Evolutionary conservation across 176 grass and related monocot genomes (phyloP).

Genomic region (Poa pratensis): DNA sequence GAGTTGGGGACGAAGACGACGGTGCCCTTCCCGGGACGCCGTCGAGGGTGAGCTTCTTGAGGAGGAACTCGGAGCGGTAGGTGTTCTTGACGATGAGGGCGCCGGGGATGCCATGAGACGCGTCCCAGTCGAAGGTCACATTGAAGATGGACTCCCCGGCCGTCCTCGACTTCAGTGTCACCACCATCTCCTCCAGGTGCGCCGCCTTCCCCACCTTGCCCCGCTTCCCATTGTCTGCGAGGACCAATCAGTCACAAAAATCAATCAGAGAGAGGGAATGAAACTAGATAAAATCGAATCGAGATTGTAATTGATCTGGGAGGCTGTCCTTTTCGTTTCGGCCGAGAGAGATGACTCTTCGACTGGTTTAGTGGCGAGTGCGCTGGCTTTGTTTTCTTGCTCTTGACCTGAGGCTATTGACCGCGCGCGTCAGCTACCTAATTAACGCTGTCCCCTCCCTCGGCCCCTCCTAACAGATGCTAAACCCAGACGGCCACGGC

Average conservation of each 20-base stretch:
- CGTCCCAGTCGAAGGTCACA: conserved; percentile 77
- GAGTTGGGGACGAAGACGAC: conserved; percentile 93
- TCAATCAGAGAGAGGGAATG: not conserved
- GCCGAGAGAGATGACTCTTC: not conserved
- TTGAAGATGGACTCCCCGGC: conserved; percentile 59
- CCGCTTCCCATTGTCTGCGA: conserved; percentile 44
- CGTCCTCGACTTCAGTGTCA: conserved; percentile 38
- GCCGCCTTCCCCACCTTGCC: conserved; percentile 65
- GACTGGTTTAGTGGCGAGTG: not conserved
- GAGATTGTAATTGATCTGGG: not conserved
- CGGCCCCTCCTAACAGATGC: not conserved
- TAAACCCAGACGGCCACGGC: conserved; percentile 12
- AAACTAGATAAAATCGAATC: no score
- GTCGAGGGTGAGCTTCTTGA: conserved; percentile 75
- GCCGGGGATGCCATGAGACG: conserved; percentile 70
- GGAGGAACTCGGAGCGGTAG: conserved; percentile 60
- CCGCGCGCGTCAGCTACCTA: not conserved
- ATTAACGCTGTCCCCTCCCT: not conserved
- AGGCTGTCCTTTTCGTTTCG: not conserved
- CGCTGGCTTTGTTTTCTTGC: not conserved
- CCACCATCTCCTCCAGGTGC: conserved; percentile 58
- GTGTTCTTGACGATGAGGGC: conserved; percentile 74
- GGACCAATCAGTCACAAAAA: not conserved
- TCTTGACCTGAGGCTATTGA: not conserved
- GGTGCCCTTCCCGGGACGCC: conserved; percentile 60